These are phyloP conservation scores for Colletotrichum sp. DNA, from an alignment of 2,329 filamentous ascomycete species.

Conservation along the genomic window DNA sequence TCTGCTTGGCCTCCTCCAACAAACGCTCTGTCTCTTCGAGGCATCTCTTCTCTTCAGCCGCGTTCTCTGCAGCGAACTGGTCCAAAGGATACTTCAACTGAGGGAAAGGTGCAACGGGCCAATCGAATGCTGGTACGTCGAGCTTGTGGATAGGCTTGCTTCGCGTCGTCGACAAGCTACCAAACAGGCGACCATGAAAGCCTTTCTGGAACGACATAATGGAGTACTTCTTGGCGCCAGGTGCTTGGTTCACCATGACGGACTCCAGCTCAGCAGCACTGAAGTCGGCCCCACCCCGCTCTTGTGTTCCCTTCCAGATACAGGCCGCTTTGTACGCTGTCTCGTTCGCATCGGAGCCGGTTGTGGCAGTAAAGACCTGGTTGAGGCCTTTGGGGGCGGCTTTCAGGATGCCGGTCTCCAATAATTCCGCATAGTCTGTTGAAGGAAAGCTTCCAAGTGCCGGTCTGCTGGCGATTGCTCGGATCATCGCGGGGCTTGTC, in stretches of 20 bases:
- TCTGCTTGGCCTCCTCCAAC: conserved; percentile 78
- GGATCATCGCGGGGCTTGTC: conserved; percentile 78
- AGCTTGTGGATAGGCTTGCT: conserved; percentile 95
- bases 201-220: conserved; percentile 88
- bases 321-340: conserved; percentile 95
- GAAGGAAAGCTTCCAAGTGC: conserved; percentile 91
- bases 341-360: conserved; percentile 92
- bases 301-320: conserved; percentile 84
- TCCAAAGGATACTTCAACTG: conserved; percentile 85
- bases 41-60: conserved; percentile 77
- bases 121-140: conserved; percentile 93
- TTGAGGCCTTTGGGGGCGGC: conserved; percentile 83
- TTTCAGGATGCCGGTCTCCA: conserved; percentile 80
- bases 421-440: conserved; percentile 80
- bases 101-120: conserved; percentile 93
- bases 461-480: conserved; percentile 84
- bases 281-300: conserved; percentile 87
- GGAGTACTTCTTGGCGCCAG: conserved; percentile 77
- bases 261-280: conserved; percentile 75
- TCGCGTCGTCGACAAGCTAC: conserved; percentile 84
- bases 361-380: conserved; percentile 90
- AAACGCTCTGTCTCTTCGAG: conserved; percentile 84
- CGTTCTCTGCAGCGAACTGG: conserved; percentile 79
- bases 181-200: conserved; percentile 92
- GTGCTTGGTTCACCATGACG: conserved; percentile 80